These are phyloP conservation scores for Orychophragmus violaceus DNA, from an alignment of 345 rosid genomes.

Conservation along the genomic window DNA sequence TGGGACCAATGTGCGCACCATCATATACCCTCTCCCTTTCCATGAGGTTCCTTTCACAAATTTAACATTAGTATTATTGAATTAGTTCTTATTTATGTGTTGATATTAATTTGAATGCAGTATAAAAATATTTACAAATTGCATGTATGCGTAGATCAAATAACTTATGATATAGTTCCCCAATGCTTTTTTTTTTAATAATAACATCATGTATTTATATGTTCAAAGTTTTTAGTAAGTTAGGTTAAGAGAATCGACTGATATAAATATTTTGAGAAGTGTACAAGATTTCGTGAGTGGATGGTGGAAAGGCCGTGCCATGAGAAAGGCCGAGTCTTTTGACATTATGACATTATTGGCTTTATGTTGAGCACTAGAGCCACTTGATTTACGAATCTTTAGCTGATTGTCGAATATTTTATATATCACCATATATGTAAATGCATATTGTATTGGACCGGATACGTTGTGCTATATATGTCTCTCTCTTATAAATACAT, in stretches of 20 bases:
- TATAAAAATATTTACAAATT: not conserved
- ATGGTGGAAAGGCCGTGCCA: constrained; percentile 19
- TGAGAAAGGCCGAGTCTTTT: constrained; percentile 27
- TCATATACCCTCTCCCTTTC: constrained; percentile 11
- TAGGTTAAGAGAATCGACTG: not conserved
- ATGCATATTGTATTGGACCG: constrained; percentile 11
- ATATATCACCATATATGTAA: constrained; percentile 8
- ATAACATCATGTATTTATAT: not conserved
- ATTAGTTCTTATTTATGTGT: not conserved
- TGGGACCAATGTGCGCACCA: constrained; percentile 13
- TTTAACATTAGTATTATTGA: not conserved
- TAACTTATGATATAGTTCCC: not conserved
- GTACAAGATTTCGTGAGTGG: constrained; percentile 29
- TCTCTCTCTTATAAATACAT: constrained; percentile 29
- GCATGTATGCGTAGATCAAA: not conserved
- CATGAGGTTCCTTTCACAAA: not conserved
- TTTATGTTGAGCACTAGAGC: constrained; percentile 30
- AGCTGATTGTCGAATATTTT: constrained; percentile 17
- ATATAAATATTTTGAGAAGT: constrained; percentile 8
- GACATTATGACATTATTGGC: constrained; percentile 25
- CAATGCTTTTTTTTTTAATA: not conserved
- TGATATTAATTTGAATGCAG: not conserved
- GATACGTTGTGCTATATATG: not conserved
- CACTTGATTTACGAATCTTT: constrained; percentile 31
- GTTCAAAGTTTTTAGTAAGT: not conserved